Base-by-base conservation (phyloP, 805 yeast genomes). In the Saccharomycopsis schoenii region DNA sequence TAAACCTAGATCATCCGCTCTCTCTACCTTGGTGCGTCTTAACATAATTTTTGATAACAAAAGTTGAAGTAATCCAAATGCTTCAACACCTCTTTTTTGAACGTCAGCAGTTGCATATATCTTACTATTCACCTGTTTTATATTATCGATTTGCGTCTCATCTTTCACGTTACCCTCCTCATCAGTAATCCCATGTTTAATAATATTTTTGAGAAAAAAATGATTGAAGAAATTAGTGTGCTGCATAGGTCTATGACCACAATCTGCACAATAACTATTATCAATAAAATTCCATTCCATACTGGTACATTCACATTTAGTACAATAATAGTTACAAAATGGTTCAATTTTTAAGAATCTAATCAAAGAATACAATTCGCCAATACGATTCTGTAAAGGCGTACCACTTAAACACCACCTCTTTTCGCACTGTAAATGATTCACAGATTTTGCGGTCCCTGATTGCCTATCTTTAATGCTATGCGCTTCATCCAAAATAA, bases 151-250 rank as follows among this genome's bases (percentile, higher is more conserved):
- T 11, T 58, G 61, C n/a, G 47, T 17, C 41, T 62, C 62, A 10
- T 58, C 60, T 14, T 56, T 58, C 21, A 61, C 54, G 21, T 63
- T 60, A 10, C 64, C 63, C 25, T 63, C 65, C 57, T 86, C 94
- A 34, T 90, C 94, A 66, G 81, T 86, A 25, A 87, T 82, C 39
- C 96, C 96, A 72, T 77, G 82, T 67, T 88, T 86, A 70, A 91
- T 97, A 68, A 94, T 93, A 67, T 93, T 96, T 70, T 94, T 94
- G 75, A 94, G 77, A 85, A 94, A 84, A 71, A 94, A 92, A 71
- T 94, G 97, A 70, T 94, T 96, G 79, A 94, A 94, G 71, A 88
- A 94, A 73, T 91, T 92, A 42, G 96, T 86, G 69, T 94, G 99
- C 66, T 88, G 83, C 97, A 93, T 94, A 2, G 96, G 94, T 2